Base-by-base conservation (phyloP, 2,329 filamentous ascomycete species). In the Claviceps fusiformis region DNA sequence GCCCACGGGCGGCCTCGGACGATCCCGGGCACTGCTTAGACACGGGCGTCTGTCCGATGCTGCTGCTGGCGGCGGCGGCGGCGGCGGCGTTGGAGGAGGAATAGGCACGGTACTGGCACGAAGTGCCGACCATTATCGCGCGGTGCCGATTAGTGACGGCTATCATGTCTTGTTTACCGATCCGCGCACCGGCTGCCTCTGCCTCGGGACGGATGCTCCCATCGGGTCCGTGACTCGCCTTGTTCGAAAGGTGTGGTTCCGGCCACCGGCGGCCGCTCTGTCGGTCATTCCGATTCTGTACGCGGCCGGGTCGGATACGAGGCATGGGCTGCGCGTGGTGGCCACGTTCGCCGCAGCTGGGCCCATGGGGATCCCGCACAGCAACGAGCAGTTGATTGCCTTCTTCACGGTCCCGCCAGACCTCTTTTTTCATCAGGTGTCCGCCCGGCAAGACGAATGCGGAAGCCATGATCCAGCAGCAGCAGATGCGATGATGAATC, bases 161-260 rank as follows among this genome's bases (percentile, higher is more conserved):
- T 70, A 78, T 55, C 81, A 86, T 60, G 72, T 87, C 41, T 67
- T 86, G 5, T 86, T 85, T 63, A 80, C 80, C 7, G 82, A 86
- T 62, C 81, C 82, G 5, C 66, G 67, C 11, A 78, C 73, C 1
- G 76, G 74, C 10, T 66, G 73, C 9, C 72, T 87, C 7, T 83
- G 77, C 57, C 68, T 87, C 17, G 83, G 83, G 3, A 80, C 74
- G 49, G 80, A 86, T 68, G 76, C 79, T 0, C 79, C 81, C 1
- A 68, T 80, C 35, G 79, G 80, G 11, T 63, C 66, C 1, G 46
- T 64, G 31, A 47, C 77, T 73, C 54, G 80, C 72, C 67, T 86
- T 15, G 70, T 80, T 6, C 73, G 79, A 29, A 83, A 83, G 56
- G 73, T 85, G 11, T 72, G 77, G 59, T 80, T 85, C 59, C 66